Evolutionary conservation across 805 yeast genomes (phyloP).

Genomic region (Candida rishiriensis): DNA sequence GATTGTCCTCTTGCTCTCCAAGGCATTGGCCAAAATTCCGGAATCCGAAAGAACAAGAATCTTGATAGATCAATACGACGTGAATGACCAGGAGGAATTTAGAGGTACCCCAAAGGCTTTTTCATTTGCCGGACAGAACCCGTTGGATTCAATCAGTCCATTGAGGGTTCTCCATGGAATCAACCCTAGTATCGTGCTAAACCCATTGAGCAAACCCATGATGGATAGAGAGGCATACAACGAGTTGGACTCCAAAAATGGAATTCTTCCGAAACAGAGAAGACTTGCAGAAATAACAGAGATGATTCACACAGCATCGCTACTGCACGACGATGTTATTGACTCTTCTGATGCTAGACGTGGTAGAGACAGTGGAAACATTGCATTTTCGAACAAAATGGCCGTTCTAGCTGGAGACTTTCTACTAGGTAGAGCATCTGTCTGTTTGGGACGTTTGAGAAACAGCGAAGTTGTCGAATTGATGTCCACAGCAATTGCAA

Average conservation of each 20-base stretch:
- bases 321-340: constrained; percentile 95
- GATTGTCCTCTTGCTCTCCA: constrained; percentile 75
- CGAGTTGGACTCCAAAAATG: constrained; percentile 52
- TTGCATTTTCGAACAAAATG: constrained; percentile 95
- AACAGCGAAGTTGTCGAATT: constrained; percentile 97
- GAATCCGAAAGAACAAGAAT: constrained; percentile 59
- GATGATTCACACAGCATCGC: constrained; percentile 95
- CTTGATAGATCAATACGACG: constrained; percentile 58
- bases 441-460: constrained; percentile 85
- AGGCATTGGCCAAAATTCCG: constrained; percentile 78
- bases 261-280: constrained; percentile 91
- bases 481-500: constrained; percentile 93
- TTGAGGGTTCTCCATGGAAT: constrained; percentile 82
- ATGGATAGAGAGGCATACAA: constrained; percentile 54
- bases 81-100: constrained; percentile 59
- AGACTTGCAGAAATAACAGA: constrained; percentile 96
- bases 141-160: constrained; percentile 69
- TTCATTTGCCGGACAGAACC: constrained; percentile 56
- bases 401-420: constrained; percentile 97
- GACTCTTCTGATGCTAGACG: constrained; percentile 86
- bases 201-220: constrained; percentile 82
- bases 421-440: constrained; percentile 91
- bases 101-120: constrained; percentile 51
- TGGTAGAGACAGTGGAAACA: constrained; percentile 86
- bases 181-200: constrained; percentile 74